Evolutionary conservation across 169 alveolate genomes (phyloP), one percentile per base, ranked within the genome.

Genomic region (Plasmodium inui): DNA sequence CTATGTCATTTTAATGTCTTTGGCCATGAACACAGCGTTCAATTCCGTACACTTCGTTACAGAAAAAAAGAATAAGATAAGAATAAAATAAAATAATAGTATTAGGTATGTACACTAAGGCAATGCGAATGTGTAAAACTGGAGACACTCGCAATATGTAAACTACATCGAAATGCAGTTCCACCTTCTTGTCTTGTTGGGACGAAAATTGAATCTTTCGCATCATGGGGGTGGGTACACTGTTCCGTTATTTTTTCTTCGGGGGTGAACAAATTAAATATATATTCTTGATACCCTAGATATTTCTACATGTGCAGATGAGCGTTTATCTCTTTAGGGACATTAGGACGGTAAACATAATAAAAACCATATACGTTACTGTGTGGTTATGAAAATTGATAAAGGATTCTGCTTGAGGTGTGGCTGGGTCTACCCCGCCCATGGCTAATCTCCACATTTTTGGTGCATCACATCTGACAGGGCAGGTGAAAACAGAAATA

Each of bases 371-470:
- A 94, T 91, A 97, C 61, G 97, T 94, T 44, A 96, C 98, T 53
- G 98, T 96, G 94, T 97, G 98, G 96, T 97, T 96, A 93, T 97
- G 98, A 82, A 96, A 94, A 94, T 97, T 97, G 81, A 97, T 97
- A 57, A 94, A 61, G 22, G 97, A 95, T 84, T 97, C 98, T 7
- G 98, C 98, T 83, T 93, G 95, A 32, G 98, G 98, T 14, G 98
- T 93, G 19, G 98, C 98, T 10, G 98, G 98, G 83, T 97, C 98
- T 14, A 94, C 93, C 34, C 98, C 98, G 2, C 98, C 98, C 96
- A 96, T 92, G 41, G 86, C 88, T 74, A 95, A 74, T 44, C 98
- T 86, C 98, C 98, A 97, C 78, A 93, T 92, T 88, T 97, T 96
- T 9, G 96, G 98, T 41, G 97, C 97, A 88, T 97, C 98, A 61